Base-by-base conservation (phyloP, 176 grass and related monocot species). In the Eragrostis nindensis region DNA sequence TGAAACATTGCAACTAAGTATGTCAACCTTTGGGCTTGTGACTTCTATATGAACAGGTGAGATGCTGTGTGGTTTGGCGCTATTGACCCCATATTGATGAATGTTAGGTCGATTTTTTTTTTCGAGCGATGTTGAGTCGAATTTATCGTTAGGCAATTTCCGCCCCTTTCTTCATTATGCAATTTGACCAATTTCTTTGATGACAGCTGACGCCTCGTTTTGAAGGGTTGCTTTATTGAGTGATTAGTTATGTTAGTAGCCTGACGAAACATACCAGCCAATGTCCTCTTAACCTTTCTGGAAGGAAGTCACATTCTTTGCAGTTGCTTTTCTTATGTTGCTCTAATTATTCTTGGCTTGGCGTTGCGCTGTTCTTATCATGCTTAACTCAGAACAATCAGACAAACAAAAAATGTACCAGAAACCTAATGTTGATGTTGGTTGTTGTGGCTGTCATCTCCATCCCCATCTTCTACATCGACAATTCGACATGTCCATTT, bases 361-460 rank as follows among this genome's bases (percentile, higher is more conserved):
- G 10, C 45, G 72, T 76, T 82, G 45, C 6, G 32, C 13, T 46
- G 85, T 71, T 87, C 24, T 43, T 82, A 44, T 87, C 85, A 64
- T 32, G 49, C 63, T 38, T 48, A 64, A 24, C 66, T 66, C 52
- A 6, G 17, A 70, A 24, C 62, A 27, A 69, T 49, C 85, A 9
- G 24, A 53, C 53, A 76, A 26, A 36, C 78, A 61, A 30, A 61
- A 30, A 43, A 53, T 54, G 71, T 41, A 63, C 62, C 27, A 74
- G 77, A 74, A 68, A 69, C 70, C 84, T 49, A 19, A 74, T 45
- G 26, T 14, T 11, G 68, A 67, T 74, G 26, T 15, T 22, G 41
- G 18, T 43, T 2, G 38, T 7, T 45, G 13, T 45, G n/a, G n/a
- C 41, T 52, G 1, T 47, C n/a, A n/a, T n/a, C n/a, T n/a, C 11